Percentiles rank a stretch among this genome's conserved stretches.
Conservation (phyloP, 164 flowering plant species). For the Taxillus chinensis region DNA sequence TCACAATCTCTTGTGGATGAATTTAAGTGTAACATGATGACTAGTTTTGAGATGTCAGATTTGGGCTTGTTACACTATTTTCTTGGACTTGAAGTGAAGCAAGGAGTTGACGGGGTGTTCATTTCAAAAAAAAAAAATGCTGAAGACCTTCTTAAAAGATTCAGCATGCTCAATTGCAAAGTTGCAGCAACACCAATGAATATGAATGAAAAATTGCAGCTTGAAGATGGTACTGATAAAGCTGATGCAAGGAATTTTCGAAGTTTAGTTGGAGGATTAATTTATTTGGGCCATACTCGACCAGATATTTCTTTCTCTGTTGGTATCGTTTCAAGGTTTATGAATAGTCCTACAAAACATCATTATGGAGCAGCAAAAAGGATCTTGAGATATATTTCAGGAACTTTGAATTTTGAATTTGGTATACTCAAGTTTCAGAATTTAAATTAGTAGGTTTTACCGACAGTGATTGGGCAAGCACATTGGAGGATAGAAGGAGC, state of each 20-base stretch:
- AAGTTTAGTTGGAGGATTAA: slow-evolving; percentile 5
- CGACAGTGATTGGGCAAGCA: slow-evolving; percentile 2
- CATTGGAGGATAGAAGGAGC: not conserved
- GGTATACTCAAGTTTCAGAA: not conserved
- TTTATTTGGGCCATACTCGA: slow-evolving; percentile 5
- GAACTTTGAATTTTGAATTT: not conserved
- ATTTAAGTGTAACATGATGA: not conserved
- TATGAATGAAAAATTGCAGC: not conserved
- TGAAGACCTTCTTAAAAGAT: not conserved
- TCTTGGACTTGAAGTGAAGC: not conserved
- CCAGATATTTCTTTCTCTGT: not conserved
- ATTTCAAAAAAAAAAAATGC: not conserved
- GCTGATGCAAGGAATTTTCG: not conserved
- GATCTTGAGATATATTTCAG: not conserved
- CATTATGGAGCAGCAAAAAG: slow-evolving; percentile 1
- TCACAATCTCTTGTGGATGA: not conserved
- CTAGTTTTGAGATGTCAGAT: not conserved
- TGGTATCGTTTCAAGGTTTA: not conserved
- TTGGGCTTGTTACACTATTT: not conserved
- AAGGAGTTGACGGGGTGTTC: not conserved
- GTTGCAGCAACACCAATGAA: not conserved
- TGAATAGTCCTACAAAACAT: not conserved
- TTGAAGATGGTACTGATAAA: not conserved
- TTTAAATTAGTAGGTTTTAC: not conserved
- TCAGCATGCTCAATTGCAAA: not conserved